Evolutionary conservation across 306 rosid species (phyloP), one percentile per base, ranked within the genome.

Genomic region (Purshia tridentata): DNA sequence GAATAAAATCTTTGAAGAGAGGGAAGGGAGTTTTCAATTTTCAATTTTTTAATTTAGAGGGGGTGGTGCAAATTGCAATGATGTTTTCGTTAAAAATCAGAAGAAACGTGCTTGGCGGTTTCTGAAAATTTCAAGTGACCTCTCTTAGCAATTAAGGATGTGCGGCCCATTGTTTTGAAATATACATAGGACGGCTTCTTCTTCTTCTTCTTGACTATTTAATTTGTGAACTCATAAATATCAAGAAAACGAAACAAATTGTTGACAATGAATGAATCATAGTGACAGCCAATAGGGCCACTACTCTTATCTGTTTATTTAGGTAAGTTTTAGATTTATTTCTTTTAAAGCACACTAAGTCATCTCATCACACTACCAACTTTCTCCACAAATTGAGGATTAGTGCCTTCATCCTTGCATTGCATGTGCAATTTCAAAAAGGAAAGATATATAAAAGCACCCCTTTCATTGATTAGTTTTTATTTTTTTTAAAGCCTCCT

Each of bases 61-160:
- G 54, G 54, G n/a, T n/a, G n/a, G n/a, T n/a, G n/a, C n/a, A n/a
- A n/a, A n/a, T n/a, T 6, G 14, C 54, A 14, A 14, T 50, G 7
- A 14, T 49, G 53, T 15, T 14, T 49, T 49, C 18, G 35, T 29
- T 1, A 29, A 18, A 54, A 41, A 56, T 71, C 65, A 56, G 35
- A 29, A 29, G n/a, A 39, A 51, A 74, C 72, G 72, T 74, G 78
- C 65, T 42, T 54, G 10, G 61, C 53, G 60, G 62, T 69, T 68
- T 60, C 23, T 19, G 52, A 76, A 29, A 29, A 58, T 75, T 39
- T 39, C 7, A 39, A 0, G 67, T 3, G 67, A 16, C 67, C 13
- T 52, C 29, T 53, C 20, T 59, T 52, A 52, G 6, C 1, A 4
- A 2, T 40, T 13, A 10, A 42, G 65, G 47, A 44, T n/a, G 59